Evolutionary conservation across 2,329 filamentous ascomycete species (phyloP), one percentile per base, ranked within the genome.

Genomic region (Trichoderma breve): DNA sequence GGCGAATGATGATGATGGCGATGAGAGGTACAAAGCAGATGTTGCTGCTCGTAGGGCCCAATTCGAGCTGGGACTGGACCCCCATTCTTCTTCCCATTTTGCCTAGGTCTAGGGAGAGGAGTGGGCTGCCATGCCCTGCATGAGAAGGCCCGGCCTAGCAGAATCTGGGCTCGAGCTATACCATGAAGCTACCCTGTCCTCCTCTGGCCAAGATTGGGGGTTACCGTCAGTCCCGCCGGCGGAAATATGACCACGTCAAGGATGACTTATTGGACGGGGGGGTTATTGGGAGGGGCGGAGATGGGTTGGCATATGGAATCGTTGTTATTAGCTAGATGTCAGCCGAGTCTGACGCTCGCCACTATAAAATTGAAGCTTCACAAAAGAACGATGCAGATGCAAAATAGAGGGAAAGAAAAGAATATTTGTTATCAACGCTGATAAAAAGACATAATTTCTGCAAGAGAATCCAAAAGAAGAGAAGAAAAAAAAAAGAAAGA

Each of bases 51-150:
- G 57, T 47, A 24, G 34, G 26, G 53, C 65, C 53, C 47, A 60
- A 67, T 39, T 43, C 21, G 18, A 32, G 26, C 12, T 43, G 39
- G 5, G 26, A 47, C 28, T 26, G 5, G 26, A 47, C 28, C 36
- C 39, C 39, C 62, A 51, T 51, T 30, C 14, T 43, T n/a, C 53
- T 36, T 4, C 21, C 36, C 34, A 36, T 47, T 21, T 53, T 26
- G 53, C 39, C 18, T 32, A 43, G 18, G 62, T 18, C 30, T 34
- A 53, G 43, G n/a, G 43, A 18, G 18, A 18, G 43, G n/a, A 39
- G 62, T 65, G 62, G 43, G 64, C 12, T 57, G 32, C 63, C 18
- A 21, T 18, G 55, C 51, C 51, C 66, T 69, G 66, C 66, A 69
- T 24, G n/a, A 60, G 34, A 51, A 28, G 15, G 28, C n/a, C 36